Base-by-base conservation (phyloP, 495 filamentous ascomycete genomes). In the Aspergillus panamensis region DNA sequence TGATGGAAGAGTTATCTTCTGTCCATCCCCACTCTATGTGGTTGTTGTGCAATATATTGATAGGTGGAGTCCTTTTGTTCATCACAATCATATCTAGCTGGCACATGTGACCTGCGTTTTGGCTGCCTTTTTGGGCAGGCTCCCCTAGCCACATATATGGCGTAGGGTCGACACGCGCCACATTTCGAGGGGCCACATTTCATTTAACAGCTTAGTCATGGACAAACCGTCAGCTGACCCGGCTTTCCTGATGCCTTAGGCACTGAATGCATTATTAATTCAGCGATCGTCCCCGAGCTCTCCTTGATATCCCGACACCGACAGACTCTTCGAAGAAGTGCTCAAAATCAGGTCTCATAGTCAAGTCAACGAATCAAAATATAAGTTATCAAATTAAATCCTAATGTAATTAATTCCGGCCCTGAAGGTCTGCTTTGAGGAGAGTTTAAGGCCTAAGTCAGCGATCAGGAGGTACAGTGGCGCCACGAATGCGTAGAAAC, bases 401-500 rank as follows among this genome's bases (percentile, higher is more conserved):
- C 25, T 17, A 12, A 16, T 17, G 29, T 37, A 12, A 43, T 13
- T 7, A 43, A 21, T 44, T 30, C 13, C 20, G 9, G 35, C 3
- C 39, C 30, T 19, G 32, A 48, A 48, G 7, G 32, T 16, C 7
- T 45, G 16, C n/a, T 21, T 25, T 5, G 25, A 5, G 25, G 5
- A 25, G 25, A 25, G 5, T 25, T 25, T 5, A 20, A 45, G 9
- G 42, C 20, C n/a, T 8, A 31, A 9, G 52, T 45, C 37, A 43
- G 55, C 25, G 48, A 49, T 62, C 55, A 60, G 63, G 44, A 61
- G 56, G 55, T 19, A 33, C 19, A 59, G 62, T 75, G 72, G 72
- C 66, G 68, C 73, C 73, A 77, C 66, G 51, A 30, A 4, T 71
- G 66, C 69, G 64, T 75, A 69, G 66, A 80, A 79, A 78, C 69